Evolutionary conservation across 1,139 yeast genomes (phyloP), one percentile per base, ranked within the genome.

Genomic region (Yarrowia galli): DNA sequence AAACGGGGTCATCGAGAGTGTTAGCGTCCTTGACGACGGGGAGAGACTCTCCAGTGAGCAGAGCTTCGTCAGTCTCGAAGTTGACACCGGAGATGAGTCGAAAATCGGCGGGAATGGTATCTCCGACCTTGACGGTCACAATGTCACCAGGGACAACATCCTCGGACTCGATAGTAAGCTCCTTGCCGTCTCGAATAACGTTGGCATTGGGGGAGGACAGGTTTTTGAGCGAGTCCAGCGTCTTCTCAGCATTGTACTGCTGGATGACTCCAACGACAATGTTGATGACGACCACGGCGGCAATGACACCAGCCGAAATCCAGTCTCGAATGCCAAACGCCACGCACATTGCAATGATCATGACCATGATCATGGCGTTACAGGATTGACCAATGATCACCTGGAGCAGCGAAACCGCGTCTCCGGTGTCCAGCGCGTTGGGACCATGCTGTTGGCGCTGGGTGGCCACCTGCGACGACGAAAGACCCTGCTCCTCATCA

Each of bases 281-380:
- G 75, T 90, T 90, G 71, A 90, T 82, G 53, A 79, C 78, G 42
- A 89, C 87, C 36, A 90, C 95, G 67, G 86, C 88, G 0, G 86
- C 88, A 75, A 90, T 88, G 40, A 90, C 96, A 67, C 96, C 96
- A 67, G 93, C 96, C 5, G 92, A 87, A 69, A 89, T 90, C 89
- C 91, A 89, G 78, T 89, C 96, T 69, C 81, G 81, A 72, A 90
- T 88, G 18, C 91, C 93, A 65, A 89, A 83, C 1, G 95, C 89
- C 67, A 90, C 89, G 51, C 87, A 79, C 92, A 89, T 87, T 36
- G 95, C 88, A 67, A 89, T 88, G 65, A 89, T 79, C 72, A 90
- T 82, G 18, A 89, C 93, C 72, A 90, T 78, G 58, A 89, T 87
- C 96, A 90, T 89, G 64, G 96, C 96, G 75, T 90, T 90, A 77